A percentile compares a stretch with the other conserved stretches of the same genome.
phyloP scores from a whole-genome alignment of 1,284 basidiomycete genomes.

The Wallemia hederae region DNA sequence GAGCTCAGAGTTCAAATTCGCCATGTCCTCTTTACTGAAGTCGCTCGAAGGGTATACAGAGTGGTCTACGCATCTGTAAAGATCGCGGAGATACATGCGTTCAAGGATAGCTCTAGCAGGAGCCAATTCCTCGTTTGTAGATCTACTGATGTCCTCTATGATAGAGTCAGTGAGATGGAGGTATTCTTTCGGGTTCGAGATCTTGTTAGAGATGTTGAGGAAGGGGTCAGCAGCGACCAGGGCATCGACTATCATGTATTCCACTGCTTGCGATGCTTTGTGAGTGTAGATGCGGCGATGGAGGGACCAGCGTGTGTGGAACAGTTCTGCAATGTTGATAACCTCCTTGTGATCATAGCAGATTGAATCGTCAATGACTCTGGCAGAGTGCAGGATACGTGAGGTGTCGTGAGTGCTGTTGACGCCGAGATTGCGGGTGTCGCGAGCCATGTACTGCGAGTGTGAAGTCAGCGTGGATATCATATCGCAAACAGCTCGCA shows the following conservation, averaged over 20 bases:
- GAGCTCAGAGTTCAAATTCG: slow-evolving; percentile 23
- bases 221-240: slow-evolving; percentile 31
- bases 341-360: slow-evolving; percentile 36
- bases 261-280: slow-evolving; percentile 46
- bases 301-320: slow-evolving; percentile 34
- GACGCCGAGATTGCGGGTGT: slow-evolving; percentile 11
- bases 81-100: slow-evolving; percentile 28
- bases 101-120: slow-evolving; percentile 28
- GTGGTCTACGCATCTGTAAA: slow-evolving; percentile 38
- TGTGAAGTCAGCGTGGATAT: slow-evolving; percentile 14
- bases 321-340: slow-evolving; percentile 39
- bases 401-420: slow-evolving; percentile 1
- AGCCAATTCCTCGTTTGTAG: slow-evolving; percentile 25
- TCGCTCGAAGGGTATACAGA: slow-evolving; percentile 16
- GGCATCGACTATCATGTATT: slow-evolving; percentile 47
- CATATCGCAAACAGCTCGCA: not conserved
- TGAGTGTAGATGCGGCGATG: slow-evolving; percentile 49
- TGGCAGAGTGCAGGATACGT: slow-evolving; percentile 25
- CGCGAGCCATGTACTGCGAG: slow-evolving; percentile 49
- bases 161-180: slow-evolving; percentile 36
- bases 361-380: slow-evolving; percentile 38
- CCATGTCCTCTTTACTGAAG: slow-evolving; percentile 23
- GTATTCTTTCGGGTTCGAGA: slow-evolving; percentile 29
- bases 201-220: slow-evolving; percentile 27
- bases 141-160: slow-evolving; percentile 27